phyloP scores from a whole-genome alignment of 176 grass and related monocot species.

The Raddia distichophylla region DNA sequence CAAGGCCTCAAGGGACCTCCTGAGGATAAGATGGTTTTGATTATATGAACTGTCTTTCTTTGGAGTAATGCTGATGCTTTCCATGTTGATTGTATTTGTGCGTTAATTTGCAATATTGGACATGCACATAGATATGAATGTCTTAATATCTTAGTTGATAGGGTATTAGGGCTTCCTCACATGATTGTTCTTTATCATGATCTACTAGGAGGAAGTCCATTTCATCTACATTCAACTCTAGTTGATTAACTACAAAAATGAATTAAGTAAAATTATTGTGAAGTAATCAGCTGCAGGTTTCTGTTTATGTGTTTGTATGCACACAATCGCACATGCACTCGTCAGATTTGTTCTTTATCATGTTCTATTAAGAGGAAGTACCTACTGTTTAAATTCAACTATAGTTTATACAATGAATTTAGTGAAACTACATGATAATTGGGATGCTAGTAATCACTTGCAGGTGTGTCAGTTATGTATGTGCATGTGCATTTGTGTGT shows the following conservation, averaged over 20 bases:
- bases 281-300: background rate
- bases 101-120: background rate
- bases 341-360: too few relatives aligned
- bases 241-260: constrained; percentile 13
- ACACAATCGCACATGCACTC: too few relatives aligned
- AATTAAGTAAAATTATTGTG: background rate
- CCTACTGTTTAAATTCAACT: constrained; percentile 29
- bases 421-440: background rate
- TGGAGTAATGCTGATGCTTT: background rate
- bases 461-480: background rate
- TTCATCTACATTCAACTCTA: constrained; percentile 29
- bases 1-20: background rate
- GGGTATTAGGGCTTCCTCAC: background rate
- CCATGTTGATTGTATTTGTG: background rate
- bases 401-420: constrained; percentile 17
- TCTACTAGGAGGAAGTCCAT: constrained; percentile 19
- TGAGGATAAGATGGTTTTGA: constrained; percentile 5
- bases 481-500: background rate
- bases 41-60: background rate
- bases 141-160: constrained; percentile 18
- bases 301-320: background rate
- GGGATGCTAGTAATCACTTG: background rate
- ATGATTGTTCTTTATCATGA: constrained; percentile 14
- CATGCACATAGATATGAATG: background rate
- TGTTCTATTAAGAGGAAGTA: too few relatives aligned